Conservation (phyloP, 257 asterid species). For the Cynanchum wilfordii region DNA sequence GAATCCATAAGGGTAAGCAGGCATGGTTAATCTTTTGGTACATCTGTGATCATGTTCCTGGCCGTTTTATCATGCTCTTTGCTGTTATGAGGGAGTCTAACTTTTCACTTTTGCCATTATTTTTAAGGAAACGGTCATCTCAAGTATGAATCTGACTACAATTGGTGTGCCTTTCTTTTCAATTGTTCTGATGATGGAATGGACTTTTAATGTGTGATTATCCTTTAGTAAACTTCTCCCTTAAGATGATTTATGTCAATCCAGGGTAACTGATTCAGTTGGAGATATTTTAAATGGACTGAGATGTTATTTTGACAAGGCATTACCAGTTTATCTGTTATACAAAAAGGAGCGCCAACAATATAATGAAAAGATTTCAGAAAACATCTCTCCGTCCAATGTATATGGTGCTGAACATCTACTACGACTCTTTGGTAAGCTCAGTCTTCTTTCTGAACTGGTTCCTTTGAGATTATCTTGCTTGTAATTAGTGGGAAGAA, state of each 20-base stretch:
- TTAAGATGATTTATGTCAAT: slow-evolving; percentile 22
- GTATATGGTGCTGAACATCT: slow-evolving; percentile 97
- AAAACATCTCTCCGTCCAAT: slow-evolving; percentile 63
- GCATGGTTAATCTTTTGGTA: neutral
- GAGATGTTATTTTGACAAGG: slow-evolving; percentile 81
- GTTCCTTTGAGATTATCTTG: neutral
- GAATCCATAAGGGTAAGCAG: neutral
- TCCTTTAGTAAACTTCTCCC: neutral
- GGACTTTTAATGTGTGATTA: slow-evolving; percentile 2
- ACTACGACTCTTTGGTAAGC: slow-evolving; percentile 90
- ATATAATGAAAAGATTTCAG: slow-evolving; percentile 58
- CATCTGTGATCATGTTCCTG: neutral
- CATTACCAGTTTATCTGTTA: slow-evolving; percentile 68
- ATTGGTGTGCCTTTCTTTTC: neutral
- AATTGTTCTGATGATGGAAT: neutral
- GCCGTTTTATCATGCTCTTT: neutral
- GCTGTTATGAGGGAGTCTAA: neutral
- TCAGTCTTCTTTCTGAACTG: neutral
- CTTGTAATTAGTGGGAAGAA: neutral
- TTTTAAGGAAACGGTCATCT: neutral
- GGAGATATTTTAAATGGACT: slow-evolving; percentile 84
- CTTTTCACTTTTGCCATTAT: neutral
- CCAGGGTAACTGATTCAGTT: slow-evolving; percentile 62
- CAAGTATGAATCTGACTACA: neutral
- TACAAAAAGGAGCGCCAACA: slow-evolving; percentile 90